phyloP scores from a whole-genome alignment of 306 rosid genomes.

The Spatholobus suberectus region DNA sequence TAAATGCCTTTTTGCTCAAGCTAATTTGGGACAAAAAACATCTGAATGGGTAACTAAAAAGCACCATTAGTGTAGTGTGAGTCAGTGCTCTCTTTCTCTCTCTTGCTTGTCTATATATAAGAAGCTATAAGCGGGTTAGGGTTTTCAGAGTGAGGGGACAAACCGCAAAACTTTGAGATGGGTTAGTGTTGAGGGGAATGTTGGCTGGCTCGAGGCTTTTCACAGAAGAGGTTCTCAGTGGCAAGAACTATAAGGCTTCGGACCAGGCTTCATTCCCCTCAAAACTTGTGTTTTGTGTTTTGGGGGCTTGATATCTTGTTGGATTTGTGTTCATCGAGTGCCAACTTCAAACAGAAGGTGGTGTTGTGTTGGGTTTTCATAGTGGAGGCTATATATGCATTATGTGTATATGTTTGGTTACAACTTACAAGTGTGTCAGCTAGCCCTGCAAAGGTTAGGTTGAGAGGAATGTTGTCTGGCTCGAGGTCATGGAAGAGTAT shows the following conservation, averaged over 20 bases:
- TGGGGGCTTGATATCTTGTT: not conserved
- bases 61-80: constrained; percentile 43
- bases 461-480: constrained; percentile 94
- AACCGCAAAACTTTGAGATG: not conserved
- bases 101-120: constrained; percentile 41
- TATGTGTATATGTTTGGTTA: not conserved
- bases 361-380: no score
- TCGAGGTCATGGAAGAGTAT: constrained; percentile 57
- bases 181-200: constrained; percentile 70
- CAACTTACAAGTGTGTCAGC: not conserved
- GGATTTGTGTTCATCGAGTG: not conserved
- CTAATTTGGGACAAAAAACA: constrained; percentile 49
- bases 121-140: constrained; percentile 49
- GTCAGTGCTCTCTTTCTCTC: constrained; percentile 44
- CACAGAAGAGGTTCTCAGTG: constrained; percentile 12
- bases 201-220: constrained; percentile 94
- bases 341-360: not conserved
- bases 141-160: constrained; percentile 44
- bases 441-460: constrained; percentile 54
- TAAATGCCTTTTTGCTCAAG: constrained; percentile 56
- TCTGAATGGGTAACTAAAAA: constrained; percentile 40
- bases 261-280: constrained; percentile 97
- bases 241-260: constrained; percentile 64
- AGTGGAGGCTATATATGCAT: not conserved
- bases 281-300: constrained; percentile 22